Percentiles rank a stretch among this genome's conserved stretches.
phyloP scores from a whole-genome alignment of 164 flowering plant species.

The Nelumbo lutea region DNA sequence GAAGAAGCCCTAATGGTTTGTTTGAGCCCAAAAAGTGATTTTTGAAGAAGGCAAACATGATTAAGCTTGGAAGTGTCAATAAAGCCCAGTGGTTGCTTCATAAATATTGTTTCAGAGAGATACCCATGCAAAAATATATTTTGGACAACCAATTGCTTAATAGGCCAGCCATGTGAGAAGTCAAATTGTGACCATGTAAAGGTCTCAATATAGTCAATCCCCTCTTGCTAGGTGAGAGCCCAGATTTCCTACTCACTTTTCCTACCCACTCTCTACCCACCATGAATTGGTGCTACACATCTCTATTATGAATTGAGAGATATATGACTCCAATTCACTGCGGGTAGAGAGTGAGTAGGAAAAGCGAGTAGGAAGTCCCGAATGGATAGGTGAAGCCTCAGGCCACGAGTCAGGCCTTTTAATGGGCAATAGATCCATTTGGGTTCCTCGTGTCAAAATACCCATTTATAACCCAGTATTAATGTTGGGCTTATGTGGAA shows the following conservation, averaged over 20 bases:
- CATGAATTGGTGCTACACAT: too few species aligned
- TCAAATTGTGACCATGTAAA: not conserved
- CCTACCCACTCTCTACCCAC: too few species aligned
- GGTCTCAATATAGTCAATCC: not conserved
- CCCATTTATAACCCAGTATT: not conserved
- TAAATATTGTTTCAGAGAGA: slow-evolving; percentile 3
- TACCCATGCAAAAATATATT: slow-evolving; percentile 2
- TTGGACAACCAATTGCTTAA: slow-evolving; percentile 1
- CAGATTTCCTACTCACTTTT: too few species aligned
- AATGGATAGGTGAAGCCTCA: not conserved
- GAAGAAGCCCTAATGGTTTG: slow-evolving; percentile 5
- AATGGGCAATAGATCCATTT: not conserved
- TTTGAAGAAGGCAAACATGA: not conserved
- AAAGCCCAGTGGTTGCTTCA: slow-evolving; percentile 9
- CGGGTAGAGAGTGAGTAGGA: too few species aligned
- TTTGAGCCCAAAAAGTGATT: slow-evolving; percentile 7
- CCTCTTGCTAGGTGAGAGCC: not conserved
- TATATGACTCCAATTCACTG: too few species aligned
- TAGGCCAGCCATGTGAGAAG: not conserved
- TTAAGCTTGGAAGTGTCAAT: too few species aligned
- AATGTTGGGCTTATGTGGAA: too few species aligned
- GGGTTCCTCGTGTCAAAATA: not conserved
- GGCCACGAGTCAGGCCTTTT: not conserved
- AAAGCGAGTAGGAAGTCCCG: too few species aligned
- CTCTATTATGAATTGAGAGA: too few species aligned